These are phyloP conservation scores for Verticillium nonalfalfae DNA, from an alignment of 2,329 filamentous ascomycete species.

Conservation along the genomic window DNA sequence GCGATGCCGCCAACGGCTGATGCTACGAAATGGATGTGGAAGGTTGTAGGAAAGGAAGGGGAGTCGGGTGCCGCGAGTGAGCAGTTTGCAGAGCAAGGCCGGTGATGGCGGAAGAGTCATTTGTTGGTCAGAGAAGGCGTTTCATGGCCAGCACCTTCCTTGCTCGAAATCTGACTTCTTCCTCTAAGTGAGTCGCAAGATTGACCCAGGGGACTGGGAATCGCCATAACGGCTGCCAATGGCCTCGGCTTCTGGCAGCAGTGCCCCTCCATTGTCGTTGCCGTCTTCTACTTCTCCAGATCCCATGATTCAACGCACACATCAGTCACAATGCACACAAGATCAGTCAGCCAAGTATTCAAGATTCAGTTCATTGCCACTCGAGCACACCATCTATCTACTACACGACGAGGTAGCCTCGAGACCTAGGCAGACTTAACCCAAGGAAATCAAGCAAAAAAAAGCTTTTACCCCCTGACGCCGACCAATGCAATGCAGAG, in stretches of 20 bases:
- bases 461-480: slow-evolving; percentile 34
- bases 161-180: no score
- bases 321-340: background rate
- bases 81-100: no score
- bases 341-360: background rate
- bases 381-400: background rate
- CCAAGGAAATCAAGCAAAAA: slow-evolving; percentile 16
- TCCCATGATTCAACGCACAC: background rate
- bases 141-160: background rate
- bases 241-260: background rate
- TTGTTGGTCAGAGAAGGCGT: background rate
- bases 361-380: background rate
- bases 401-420: background rate
- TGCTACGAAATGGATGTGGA: background rate
- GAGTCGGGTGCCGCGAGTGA: background rate
- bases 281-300: background rate
- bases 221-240: no score
- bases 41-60: background rate
- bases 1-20: background rate
- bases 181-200: background rate
- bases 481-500: slow-evolving; percentile 42
- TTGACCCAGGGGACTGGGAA: background rate
- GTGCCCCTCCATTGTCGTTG: background rate
- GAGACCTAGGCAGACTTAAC: background rate
- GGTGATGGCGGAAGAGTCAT: background rate